phyloP scores from a whole-genome alignment of 1,139 yeast genomes.

The Blastobotrys proliferans region DNA sequence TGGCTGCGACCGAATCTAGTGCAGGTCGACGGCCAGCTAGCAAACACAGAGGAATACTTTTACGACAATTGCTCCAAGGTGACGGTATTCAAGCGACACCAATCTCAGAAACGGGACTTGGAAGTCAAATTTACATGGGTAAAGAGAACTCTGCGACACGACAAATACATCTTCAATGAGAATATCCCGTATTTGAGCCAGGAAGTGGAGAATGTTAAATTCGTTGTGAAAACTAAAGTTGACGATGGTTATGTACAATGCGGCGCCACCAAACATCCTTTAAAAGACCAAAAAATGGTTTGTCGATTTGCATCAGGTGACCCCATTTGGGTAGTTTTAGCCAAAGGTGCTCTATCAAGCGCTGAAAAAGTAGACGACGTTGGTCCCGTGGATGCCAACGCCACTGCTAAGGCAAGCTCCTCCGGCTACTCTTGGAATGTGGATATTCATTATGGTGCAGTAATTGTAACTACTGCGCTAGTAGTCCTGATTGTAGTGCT shows the following conservation, averaged over 20 bases:
- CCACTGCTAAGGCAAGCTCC: no score
- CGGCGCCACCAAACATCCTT: background rate
- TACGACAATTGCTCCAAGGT: background rate
- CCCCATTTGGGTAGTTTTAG: slow-evolving; percentile 2
- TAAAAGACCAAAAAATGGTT: background rate
- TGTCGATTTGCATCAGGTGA: background rate
- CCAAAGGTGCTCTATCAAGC: no score
- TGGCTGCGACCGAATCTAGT: slow-evolving; percentile 6
- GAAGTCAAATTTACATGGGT: slow-evolving; percentile 9
- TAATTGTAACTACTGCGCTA: no score
- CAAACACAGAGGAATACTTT: background rate
- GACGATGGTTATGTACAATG: background rate
- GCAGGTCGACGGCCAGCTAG: slow-evolving; percentile 2
- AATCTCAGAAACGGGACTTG: slow-evolving; percentile 9
- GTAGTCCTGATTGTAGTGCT: no score
- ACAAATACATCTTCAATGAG: slow-evolving; percentile 3
- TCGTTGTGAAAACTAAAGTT: background rate
- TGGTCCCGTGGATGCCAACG: no score
- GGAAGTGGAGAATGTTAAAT: slow-evolving; percentile 4
- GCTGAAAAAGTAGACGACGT: no score
- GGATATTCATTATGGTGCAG: no score
- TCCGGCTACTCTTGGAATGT: no score
- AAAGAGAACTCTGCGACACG: background rate
- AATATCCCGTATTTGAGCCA: slow-evolving; percentile 4
- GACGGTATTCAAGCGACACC: slow-evolving; percentile 6